Percentiles rank a stretch among this genome's conserved stretches.
Evolutionary conservation across 73 alveolate genomes (phyloP).

Genomic region (Paramecium pentaurelia): DNA sequence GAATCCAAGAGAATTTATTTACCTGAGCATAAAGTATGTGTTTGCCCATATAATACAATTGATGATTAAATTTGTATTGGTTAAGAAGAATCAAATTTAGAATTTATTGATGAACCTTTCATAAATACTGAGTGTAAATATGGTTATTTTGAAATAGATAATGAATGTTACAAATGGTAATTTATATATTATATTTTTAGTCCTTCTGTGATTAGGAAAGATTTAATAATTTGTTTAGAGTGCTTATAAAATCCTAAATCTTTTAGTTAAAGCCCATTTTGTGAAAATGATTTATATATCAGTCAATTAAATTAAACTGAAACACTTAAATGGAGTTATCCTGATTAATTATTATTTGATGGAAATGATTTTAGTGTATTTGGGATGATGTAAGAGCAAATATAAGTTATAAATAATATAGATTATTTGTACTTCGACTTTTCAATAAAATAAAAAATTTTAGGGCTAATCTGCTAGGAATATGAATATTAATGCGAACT

Average conservation of each 20-base stretch:
- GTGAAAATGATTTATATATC: neutral
- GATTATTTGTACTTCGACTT: neutral
- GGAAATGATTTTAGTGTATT: neutral
- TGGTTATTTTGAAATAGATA: neutral
- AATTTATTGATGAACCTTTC: neutral
- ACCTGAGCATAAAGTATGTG: neutral
- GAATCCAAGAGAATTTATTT: neutral
- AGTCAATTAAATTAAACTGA: neutral
- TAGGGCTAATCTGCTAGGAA: neutral
- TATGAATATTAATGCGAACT: neutral
- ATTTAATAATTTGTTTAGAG: neutral
- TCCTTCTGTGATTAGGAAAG: neutral
- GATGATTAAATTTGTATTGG: neutral
- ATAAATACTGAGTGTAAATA: neutral
- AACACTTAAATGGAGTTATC: neutral
- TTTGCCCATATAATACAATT: neutral
- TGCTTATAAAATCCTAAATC: neutral
- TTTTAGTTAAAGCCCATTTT: neutral
- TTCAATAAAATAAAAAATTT: no score
- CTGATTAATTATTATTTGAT: neutral
- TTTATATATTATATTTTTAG: neutral
- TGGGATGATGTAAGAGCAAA: neutral
- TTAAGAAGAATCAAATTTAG: neutral
- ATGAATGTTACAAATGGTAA: neutral
- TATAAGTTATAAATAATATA: neutral